phyloP scores from a whole-genome alignment of 148 eudicot species.

The Rhododendron griersonianum region DNA sequence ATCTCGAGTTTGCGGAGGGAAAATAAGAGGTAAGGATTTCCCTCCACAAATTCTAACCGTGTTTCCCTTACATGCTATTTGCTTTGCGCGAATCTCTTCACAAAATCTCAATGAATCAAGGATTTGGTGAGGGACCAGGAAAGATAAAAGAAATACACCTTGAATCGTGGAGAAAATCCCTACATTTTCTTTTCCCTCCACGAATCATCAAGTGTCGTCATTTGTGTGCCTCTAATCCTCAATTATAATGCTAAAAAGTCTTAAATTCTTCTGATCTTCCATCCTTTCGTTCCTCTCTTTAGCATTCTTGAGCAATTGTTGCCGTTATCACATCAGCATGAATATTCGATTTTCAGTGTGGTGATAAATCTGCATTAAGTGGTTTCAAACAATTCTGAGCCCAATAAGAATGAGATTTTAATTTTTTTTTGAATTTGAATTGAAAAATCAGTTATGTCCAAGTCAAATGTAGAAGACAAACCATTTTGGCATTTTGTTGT shows the following conservation, averaged over 20 bases:
- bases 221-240: not conserved
- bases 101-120: not conserved
- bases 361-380: not conserved
- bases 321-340: not conserved
- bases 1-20: not conserved
- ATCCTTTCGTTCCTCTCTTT: not conserved
- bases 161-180: not conserved
- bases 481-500: not conserved
- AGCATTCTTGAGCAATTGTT: not conserved
- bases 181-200: not conserved
- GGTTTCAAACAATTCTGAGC: conserved; percentile 1
- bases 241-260: not conserved
- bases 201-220: not conserved
- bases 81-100: not conserved
- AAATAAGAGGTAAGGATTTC: not conserved
- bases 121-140: not conserved
- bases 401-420: not conserved
- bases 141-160: not conserved
- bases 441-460: not conserved
- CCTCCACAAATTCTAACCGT: not conserved
- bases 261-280: not conserved
- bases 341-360: not conserved
- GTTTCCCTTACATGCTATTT: not conserved
- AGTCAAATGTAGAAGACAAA: not conserved
- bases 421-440: not conserved